Evolutionary conservation across 108 stramenopile species (phyloP), one percentile per base, ranked within the genome.

Genomic region (Cyclotella baltica): DNA sequence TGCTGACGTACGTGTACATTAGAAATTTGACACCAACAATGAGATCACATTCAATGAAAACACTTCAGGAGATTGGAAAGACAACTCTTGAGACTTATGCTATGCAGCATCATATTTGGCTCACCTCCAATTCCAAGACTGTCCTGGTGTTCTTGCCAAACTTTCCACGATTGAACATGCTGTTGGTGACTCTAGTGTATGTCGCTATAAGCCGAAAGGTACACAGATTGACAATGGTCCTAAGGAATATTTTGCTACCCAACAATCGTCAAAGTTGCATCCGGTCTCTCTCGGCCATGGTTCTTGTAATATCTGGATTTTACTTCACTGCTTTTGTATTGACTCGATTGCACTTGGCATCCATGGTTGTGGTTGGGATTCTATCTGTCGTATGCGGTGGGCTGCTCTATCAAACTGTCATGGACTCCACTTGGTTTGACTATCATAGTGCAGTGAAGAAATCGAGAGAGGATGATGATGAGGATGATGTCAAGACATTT

Each of bases 51-150:
- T 90, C 95, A 29, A 77, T 97, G 73, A 88, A 90, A 35, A 76
- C 97, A 27, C 86, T 98, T 11, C 94, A 97, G 75, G 88, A 93
- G 43, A 88, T 98, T 35, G 99, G 99, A 61, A 98, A 98, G 80
- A 96, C 96, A 20, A 98, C 99, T 3, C 76, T 99, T 50, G 99
- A 99, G 80, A 98, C 98, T 1, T 99, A 99, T 81, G 81, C 98
- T 35, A 91, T 98, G 92, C 99, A 99, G 85, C 98, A 98, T 85
- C 99, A 99, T 76, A 86, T 98, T 43, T 98, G 97, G 97, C 80
- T 99, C 23, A 97, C 91, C 6, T 90, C 90, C 23, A 87, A 96
- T 77, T 90, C 92, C 63, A 92, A 92, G 77, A 92, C 83, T 31
- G 78, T 94, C 16, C 70, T 96, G 31, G 89, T 87, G 13, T 78